Conservation (phyloP, 805 yeast species). For the fission yeast (Schizosaccharomyces pombe) region DNA sequence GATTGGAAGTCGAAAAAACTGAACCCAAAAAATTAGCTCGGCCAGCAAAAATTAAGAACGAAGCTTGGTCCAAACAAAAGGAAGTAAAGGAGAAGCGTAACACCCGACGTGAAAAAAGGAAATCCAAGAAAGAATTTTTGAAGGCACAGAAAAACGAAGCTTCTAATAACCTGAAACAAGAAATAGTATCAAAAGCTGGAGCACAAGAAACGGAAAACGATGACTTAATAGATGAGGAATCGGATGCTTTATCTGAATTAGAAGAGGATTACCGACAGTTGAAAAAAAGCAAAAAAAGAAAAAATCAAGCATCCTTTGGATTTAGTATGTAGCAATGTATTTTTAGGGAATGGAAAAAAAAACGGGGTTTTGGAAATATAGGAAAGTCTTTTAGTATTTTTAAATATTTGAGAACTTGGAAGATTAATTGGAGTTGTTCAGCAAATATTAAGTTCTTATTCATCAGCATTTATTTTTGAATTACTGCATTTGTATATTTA, state of each 20-base stretch:
- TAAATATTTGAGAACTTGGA: too few relatives aligned
- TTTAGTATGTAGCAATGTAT: not conserved
- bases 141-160: not conserved
- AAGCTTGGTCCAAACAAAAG: conserved; percentile 62
- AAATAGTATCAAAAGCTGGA: too few relatives aligned
- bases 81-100: conserved; percentile 37
- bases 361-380: not conserved
- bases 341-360: not conserved
- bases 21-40: not conserved
- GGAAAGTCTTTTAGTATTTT: too few relatives aligned
- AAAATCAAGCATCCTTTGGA: not conserved
- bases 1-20: not conserved
- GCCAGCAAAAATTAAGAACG: conserved; percentile 21
- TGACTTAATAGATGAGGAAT: not conserved
- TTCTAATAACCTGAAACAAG: too few relatives aligned
- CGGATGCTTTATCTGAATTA: not conserved
- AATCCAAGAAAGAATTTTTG: conserved; percentile 40
- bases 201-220: too few relatives aligned
- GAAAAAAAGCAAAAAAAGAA: not conserved
- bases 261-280: not conserved
- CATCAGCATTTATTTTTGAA: too few relatives aligned
- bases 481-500: too few relatives aligned
- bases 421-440: too few relatives aligned
- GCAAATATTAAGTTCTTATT: too few relatives aligned
- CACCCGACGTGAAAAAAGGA: conserved; percentile 24